Conservation (phyloP, 768 basidiomycete genomes). For the Omphalotus guepiniiformis region DNA sequence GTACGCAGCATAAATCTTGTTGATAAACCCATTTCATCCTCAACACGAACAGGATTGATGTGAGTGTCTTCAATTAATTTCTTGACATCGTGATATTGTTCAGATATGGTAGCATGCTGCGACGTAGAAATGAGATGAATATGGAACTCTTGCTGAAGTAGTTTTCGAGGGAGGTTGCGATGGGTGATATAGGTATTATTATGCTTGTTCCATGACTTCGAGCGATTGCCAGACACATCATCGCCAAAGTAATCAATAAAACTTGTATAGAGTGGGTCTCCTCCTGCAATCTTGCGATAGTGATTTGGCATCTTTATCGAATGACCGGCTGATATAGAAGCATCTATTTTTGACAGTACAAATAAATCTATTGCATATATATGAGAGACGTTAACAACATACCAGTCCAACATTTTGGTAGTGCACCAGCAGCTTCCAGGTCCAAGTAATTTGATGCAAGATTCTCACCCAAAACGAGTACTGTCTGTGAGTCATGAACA, state of each 20-base stretch:
- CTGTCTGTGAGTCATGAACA: neutral
- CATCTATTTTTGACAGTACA: neutral
- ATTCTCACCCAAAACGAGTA: neutral
- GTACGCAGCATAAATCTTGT: conserved; percentile 10
- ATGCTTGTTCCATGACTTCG: conserved; percentile 27
- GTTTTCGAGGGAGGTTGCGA: conserved; percentile 15
- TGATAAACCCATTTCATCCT: conserved; percentile 11
- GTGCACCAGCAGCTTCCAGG: neutral
- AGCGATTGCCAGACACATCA: conserved; percentile 27
- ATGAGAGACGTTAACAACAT: neutral
- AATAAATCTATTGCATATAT: neutral
- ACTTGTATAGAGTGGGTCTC: conserved; percentile 6
- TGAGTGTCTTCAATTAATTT: conserved; percentile 11
- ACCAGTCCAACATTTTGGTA: neutral
- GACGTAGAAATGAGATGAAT: conserved; percentile 23
- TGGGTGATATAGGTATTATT: conserved; percentile 20
- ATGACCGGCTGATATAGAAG: neutral
- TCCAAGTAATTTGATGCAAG: neutral
- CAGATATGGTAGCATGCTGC: conserved; percentile 19
- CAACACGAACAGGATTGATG: conserved; percentile 5
- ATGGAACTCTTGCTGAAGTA: conserved; percentile 24
- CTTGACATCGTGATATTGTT: conserved; percentile 19
- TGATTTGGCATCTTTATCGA: conserved; percentile 12
- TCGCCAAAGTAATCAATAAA: conserved; percentile 14
- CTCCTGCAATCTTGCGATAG: conserved; percentile 2